Base-by-base conservation (phyloP, 2,329 filamentous ascomycete species). In the Aspergillus fijiensis region DNA sequence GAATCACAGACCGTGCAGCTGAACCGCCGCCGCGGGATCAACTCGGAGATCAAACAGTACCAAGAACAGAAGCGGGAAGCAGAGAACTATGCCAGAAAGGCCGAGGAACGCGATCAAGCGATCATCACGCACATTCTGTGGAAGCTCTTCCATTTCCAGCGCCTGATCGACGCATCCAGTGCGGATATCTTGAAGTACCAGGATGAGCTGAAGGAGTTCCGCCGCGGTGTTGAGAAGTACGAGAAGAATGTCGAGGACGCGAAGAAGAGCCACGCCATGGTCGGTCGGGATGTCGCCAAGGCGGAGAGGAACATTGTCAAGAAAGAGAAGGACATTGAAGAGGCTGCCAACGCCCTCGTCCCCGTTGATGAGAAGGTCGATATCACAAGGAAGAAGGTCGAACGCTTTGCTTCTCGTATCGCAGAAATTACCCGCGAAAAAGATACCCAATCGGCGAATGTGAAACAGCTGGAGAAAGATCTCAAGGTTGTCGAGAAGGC, bases 41-140 rank as follows among this genome's bases (percentile, higher is more conserved):
- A 98, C 75, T 94, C 92, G 2, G 95, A 99, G 77, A 96, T 99
- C 74, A 96, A 95, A 74, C 92, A 96, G 70, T 99, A 97, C 71
- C 90, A 96, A 71, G 92, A 98, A 74, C 94, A 98, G 77, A 98
- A 98, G 79, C 88, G 88, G 67, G 95, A 98, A 72, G 94, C 94
- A 5, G 95, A 99, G 66, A 94, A 89, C 68, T 99, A 94, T 72
- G 90, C 96, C 72, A 88, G 86, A 65, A 98, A 97, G 77, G 90
- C 90, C 1, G 90, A 95, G 57, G 92, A 98, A 74, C 88, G 91
- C 53, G 94, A 99, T 73, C 86, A 91, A 57, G 95, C 94, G 7
- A 90, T 97, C 59, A 91, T 98, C 58, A 93, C 90, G 1, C 94
- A 98, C 66, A 93, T 96, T 35, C 81, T 99, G 14, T 99, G 94